phyloP scores from a whole-genome alignment of 352 stramenopile genomes.

The Plasmopara halstedii region DNA sequence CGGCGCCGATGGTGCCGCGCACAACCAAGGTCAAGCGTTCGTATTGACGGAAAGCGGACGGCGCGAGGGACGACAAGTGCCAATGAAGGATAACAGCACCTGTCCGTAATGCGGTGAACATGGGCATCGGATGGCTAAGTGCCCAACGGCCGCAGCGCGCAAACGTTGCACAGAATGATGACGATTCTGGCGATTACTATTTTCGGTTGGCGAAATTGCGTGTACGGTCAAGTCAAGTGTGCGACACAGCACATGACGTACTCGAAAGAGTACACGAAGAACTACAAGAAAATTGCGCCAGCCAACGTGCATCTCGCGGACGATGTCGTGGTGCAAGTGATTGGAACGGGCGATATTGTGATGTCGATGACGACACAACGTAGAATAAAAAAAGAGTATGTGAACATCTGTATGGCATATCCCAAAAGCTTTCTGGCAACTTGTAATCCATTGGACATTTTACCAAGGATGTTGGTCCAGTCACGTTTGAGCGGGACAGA shows the following conservation, averaged over 20 bases:
- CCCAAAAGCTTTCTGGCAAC: constrained; percentile 8
- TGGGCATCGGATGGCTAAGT: constrained; percentile 8
- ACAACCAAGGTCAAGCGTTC: constrained; percentile 1
- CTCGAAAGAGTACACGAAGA: constrained; percentile 15
- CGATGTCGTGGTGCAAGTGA: constrained; percentile 10
- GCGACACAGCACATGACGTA: constrained; percentile 1
- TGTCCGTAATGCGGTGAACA: constrained; percentile 5
- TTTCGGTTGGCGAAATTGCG: neutral
- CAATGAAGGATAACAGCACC: neutral
- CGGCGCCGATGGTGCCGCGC: constrained; percentile 1
- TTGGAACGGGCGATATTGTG: too few species aligned
- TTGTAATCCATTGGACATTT: constrained; percentile 4
- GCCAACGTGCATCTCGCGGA: constrained; percentile 16
- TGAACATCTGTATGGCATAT: constrained; percentile 6
- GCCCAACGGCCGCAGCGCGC: neutral
- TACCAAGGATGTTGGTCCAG: too few species aligned
- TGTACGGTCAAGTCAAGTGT: neutral
- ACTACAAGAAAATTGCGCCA: constrained; percentile 13
- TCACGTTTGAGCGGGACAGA: neutral
- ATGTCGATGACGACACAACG: constrained; percentile 11
- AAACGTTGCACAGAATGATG: neutral
- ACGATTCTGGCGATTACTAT: neutral
- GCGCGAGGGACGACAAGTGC: neutral
- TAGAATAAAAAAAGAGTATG: constrained; percentile 11
- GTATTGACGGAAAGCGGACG: constrained; percentile 1